These are phyloP conservation scores for Vitis hybrid DNA, from an alignment of 177 flowering plant genomes.

Conservation along the genomic window DNA sequence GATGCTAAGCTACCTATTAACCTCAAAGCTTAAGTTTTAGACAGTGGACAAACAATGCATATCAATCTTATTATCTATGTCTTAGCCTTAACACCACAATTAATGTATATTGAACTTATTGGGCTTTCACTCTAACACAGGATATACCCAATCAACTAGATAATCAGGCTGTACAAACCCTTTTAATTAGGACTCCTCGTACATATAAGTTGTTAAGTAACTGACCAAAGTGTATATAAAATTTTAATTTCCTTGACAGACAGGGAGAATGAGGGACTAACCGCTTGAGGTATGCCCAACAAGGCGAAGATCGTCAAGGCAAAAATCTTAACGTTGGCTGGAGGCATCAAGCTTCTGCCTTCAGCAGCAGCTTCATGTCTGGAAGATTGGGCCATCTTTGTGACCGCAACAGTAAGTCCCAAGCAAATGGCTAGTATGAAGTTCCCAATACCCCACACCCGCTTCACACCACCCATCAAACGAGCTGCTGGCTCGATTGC, in stretches of 20 bases:
- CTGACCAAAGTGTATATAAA: too few species aligned
- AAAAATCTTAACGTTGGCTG: slow-evolving; percentile 35
- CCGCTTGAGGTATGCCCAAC: slow-evolving; percentile 69
- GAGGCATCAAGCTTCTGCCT: slow-evolving; percentile 21
- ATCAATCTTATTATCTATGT: too few species aligned
- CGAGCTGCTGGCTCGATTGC: slow-evolving; percentile 31
- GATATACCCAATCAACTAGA: too few species aligned
- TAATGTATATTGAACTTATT: too few species aligned
- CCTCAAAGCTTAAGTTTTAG: background rate
- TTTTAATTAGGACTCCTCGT: too few species aligned
- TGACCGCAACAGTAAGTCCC: slow-evolving; percentile 47
- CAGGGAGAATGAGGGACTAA: slow-evolving; percentile 18
- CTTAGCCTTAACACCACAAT: too few species aligned
- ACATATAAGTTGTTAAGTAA: too few species aligned
- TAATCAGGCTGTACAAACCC: too few species aligned
- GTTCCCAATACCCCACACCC: slow-evolving; percentile 59
- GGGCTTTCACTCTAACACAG: too few species aligned
- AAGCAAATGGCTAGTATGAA: slow-evolving; percentile 53
- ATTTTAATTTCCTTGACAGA: too few species aligned
- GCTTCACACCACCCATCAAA: slow-evolving; percentile 42
- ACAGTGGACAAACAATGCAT: too few species aligned
- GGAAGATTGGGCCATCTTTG: slow-evolving; percentile 44
- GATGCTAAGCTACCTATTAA: too few species aligned
- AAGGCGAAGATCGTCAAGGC: slow-evolving; percentile 60
- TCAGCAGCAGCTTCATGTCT: slow-evolving; percentile 3